Conservation (phyloP, 192 early-diverging fungal genomes). For the Geranomyces michiganensis region DNA sequence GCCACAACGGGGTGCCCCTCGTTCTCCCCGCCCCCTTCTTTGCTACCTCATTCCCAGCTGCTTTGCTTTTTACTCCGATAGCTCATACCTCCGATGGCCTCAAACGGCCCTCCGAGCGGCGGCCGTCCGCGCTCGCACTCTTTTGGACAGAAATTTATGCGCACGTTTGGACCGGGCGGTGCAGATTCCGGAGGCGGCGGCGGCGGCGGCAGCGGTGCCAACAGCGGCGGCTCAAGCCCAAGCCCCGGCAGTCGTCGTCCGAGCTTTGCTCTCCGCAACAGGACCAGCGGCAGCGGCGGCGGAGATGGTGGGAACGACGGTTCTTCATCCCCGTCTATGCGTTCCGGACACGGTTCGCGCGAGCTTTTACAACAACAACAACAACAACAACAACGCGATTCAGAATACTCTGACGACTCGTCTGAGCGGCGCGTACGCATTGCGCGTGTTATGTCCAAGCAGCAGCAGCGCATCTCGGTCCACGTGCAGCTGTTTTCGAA, state of each 20-base stretch:
- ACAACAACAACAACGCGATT: not conserved
- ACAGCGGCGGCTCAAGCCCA: too few species aligned
- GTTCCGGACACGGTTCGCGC: too few species aligned
- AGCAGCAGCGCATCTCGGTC: conserved; percentile 30
- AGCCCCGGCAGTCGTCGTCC: too few species aligned
- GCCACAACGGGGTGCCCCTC: too few species aligned
- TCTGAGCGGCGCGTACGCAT: conserved; percentile 29
- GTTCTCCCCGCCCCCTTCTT: too few species aligned
- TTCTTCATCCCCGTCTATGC: too few species aligned
- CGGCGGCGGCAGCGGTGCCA: too few species aligned
- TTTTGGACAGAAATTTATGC: not conserved
- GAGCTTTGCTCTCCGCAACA: too few species aligned
- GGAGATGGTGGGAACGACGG: too few species aligned
- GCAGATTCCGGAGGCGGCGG: not conserved
- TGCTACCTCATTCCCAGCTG: too few species aligned
- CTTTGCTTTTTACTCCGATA: too few species aligned
- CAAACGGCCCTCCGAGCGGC: not conserved
- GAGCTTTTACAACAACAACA: not conserved
- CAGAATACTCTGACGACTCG: not conserved
- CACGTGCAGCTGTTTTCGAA: conserved; percentile 55
- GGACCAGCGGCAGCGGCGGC: too few species aligned
- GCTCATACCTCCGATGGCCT: not conserved
- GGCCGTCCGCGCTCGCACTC: not conserved
- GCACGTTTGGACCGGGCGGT: not conserved
- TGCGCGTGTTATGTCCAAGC: conserved; percentile 33